These are phyloP conservation scores for Penicillium sp. DNA, from an alignment of 2,329 filamentous ascomycete genomes.

Conservation along the genomic window DNA sequence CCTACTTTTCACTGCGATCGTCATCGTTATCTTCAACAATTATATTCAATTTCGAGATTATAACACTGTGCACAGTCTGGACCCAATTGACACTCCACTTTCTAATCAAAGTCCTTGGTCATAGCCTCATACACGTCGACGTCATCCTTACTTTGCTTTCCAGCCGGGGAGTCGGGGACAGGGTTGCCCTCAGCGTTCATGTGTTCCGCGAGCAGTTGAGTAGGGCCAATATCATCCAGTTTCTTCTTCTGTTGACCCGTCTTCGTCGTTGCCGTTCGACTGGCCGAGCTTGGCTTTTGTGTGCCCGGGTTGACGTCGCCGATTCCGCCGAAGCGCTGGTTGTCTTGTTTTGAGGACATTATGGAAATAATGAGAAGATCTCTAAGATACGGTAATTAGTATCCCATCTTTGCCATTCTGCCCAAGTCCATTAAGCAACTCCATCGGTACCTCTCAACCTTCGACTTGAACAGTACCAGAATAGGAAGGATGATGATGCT, in stretches of 20 bases:
- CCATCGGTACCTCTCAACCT: neutral
- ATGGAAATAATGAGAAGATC: neutral
- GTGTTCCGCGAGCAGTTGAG: slow-evolving; percentile 30
- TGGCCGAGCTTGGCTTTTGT: slow-evolving; percentile 22
- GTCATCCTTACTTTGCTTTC: slow-evolving; percentile 19
- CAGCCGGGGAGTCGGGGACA: slow-evolving; percentile 28
- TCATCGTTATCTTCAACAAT: neutral
- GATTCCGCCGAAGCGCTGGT: slow-evolving; percentile 22
- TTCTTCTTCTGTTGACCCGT: slow-evolving; percentile 5
- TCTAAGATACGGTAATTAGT: neutral
- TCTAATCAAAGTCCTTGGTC: slow-evolving; percentile 31
- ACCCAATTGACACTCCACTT: neutral
- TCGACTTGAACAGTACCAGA: neutral
- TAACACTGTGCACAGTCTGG: neutral
- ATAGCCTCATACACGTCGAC: slow-evolving; percentile 33
- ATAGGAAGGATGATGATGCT: neutral
- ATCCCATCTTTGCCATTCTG: neutral
- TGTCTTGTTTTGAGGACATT: slow-evolving; percentile 34
- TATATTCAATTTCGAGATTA: neutral
- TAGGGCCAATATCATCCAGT: slow-evolving; percentile 15
- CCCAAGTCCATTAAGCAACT: neutral
- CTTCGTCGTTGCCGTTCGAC: slow-evolving; percentile 1
- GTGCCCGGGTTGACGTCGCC: slow-evolving; percentile 24
- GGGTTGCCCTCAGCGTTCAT: slow-evolving; percentile 35
- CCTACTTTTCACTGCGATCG: neutral